A percentile compares a stretch with the other conserved stretches of the same genome.
phyloP scores from a whole-genome alignment of 352 stramenopile genomes.

The Phytopythium ostracodes region DNA sequence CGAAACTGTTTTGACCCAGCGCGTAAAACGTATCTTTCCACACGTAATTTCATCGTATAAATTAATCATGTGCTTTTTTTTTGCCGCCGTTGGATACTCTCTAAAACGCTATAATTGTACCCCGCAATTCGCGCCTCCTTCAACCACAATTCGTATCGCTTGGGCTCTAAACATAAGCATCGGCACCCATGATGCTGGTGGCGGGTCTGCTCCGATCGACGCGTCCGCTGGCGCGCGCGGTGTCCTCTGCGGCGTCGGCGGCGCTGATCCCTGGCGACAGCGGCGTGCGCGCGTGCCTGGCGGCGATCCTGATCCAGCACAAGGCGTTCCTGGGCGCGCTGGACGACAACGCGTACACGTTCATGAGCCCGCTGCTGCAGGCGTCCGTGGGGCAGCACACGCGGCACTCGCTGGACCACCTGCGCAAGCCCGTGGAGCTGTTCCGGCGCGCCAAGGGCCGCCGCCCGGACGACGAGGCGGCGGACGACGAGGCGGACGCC shows the following conservation, averaged over 20 bases:
- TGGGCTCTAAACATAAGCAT: too few species aligned
- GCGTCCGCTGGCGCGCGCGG: not conserved
- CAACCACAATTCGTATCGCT: too few species aligned
- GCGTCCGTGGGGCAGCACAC: slow-evolving; percentile 68
- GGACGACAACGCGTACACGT: slow-evolving; percentile 58
- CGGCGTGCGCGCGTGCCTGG: slow-evolving; percentile 33
- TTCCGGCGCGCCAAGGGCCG: slow-evolving; percentile 6
- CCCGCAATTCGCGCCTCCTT: too few species aligned
- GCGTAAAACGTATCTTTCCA: too few species aligned
- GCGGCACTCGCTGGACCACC: slow-evolving; percentile 76
- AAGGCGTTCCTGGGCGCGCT: slow-evolving; percentile 40
- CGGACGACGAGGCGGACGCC: not conserved
- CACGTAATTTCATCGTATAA: too few species aligned
- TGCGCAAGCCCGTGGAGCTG: slow-evolving; percentile 63
- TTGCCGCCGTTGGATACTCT: too few species aligned
- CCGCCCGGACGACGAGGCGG: slow-evolving; percentile 7
- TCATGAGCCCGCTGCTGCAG: slow-evolving; percentile 56
- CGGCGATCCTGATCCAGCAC: slow-evolving; percentile 70
- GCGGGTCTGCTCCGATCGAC: too few species aligned
- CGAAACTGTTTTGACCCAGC: too few species aligned
- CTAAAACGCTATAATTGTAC: too few species aligned
- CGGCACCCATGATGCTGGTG: too few species aligned
- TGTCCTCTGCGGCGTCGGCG: not conserved
- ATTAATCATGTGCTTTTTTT: too few species aligned
- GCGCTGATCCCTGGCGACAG: slow-evolving; percentile 10